These are phyloP conservation scores for Phragmites australis DNA, from an alignment of 176 grass and related monocot genomes.

Conservation along the genomic window DNA sequence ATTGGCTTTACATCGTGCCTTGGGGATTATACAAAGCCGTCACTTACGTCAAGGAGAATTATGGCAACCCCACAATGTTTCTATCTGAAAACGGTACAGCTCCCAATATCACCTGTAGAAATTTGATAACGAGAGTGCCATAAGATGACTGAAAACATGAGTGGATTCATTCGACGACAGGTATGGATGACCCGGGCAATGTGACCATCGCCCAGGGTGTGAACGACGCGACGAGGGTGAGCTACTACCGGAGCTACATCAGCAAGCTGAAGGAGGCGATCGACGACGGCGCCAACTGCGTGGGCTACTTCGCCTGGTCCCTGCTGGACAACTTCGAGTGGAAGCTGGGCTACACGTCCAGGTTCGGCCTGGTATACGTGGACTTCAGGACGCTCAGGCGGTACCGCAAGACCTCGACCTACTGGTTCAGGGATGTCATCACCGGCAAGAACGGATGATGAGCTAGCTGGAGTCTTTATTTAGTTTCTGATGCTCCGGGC, in stretches of 20 bases:
- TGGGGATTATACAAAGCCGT: slow-evolving; percentile 75
- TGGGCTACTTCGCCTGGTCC: slow-evolving; percentile 62
- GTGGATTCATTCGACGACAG: slow-evolving; percentile 1
- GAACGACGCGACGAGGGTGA: slow-evolving; percentile 42
- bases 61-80: slow-evolving; percentile 54
- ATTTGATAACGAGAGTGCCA: no score
- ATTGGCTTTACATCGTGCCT: slow-evolving; percentile 76
- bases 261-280: slow-evolving; percentile 53
- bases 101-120: not conserved
- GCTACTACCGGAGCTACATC: slow-evolving; percentile 54
- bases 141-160: not conserved
- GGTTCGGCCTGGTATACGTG: slow-evolving; percentile 55
- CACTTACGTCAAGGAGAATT: slow-evolving; percentile 65
- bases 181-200: slow-evolving; percentile 59
- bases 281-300: slow-evolving; percentile 48
- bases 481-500: not conserved
- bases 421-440: slow-evolving; percentile 50
- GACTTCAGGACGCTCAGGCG: slow-evolving; percentile 48
- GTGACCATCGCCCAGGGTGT: slow-evolving; percentile 34
- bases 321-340: slow-evolving; percentile 64
- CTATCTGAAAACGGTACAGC: slow-evolving; percentile 65
- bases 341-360: slow-evolving; percentile 54
- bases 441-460: not conserved
- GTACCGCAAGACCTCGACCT: slow-evolving; percentile 54
- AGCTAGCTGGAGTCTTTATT: not conserved